Percentiles rank a stretch among this genome's conserved stretches.
phyloP scores from a whole-genome alignment of 345 rosid species.

The Carallia pectinifolia region DNA sequence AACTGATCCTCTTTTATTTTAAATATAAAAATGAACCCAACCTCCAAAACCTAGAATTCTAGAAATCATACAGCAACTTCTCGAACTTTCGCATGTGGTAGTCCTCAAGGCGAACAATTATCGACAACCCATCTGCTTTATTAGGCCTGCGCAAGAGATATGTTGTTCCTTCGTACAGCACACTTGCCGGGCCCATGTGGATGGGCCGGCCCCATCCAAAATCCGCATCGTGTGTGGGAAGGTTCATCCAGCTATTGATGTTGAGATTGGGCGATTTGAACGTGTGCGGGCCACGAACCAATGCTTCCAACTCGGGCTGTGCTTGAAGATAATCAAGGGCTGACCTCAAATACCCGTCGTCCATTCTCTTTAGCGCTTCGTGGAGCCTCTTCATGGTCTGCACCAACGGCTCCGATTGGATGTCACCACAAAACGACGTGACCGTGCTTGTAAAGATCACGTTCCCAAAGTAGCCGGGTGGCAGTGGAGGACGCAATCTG shows the following conservation, averaged over 20 bases:
- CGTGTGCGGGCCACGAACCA: conserved; percentile 1
- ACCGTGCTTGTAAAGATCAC: conserved; percentile 34
- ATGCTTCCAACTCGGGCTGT: background rate
- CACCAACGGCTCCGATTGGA: conserved; percentile 26
- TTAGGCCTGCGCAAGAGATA: background rate
- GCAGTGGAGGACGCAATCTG: conserved; percentile 37
- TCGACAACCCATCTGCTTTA: background rate
- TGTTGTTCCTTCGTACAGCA: conserved; percentile 3
- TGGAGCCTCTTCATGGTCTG: conserved; percentile 36
- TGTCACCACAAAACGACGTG: conserved; percentile 16
- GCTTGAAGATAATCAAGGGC: conserved; percentile 1
- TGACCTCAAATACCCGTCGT: conserved; percentile 42
- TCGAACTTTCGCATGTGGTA: background rate
- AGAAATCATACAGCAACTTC: conserved; percentile 4
- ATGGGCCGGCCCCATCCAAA: conserved; percentile 18
- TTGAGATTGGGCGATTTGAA: conserved; percentile 17
- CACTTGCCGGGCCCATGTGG: background rate
- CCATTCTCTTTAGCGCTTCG: conserved; percentile 15
- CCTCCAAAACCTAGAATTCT: background rate
- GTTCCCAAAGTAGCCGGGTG: conserved; percentile 44
- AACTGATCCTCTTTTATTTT: no score
- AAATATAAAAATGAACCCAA: no score
- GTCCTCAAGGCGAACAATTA: background rate
- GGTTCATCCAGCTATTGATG: conserved; percentile 11
- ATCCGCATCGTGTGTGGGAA: conserved; percentile 14